Evolutionary conservation across 495 filamentous ascomycete species (phyloP).

Genomic region (Penicillium simplicissimum): DNA sequence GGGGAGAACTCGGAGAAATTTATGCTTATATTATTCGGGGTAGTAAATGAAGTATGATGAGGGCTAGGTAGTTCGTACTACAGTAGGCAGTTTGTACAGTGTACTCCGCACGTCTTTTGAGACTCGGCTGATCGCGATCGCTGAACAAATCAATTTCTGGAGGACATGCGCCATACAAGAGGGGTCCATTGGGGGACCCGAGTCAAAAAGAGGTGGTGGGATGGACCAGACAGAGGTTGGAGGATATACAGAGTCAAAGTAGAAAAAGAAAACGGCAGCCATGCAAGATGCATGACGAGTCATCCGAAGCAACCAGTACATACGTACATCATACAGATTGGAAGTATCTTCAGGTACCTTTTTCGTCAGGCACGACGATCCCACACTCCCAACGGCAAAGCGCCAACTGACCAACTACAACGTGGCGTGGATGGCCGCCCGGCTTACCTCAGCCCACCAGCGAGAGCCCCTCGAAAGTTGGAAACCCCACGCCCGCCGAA

Average conservation of each 20-base stretch:
- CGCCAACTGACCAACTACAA: not conserved
- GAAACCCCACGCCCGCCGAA: constrained; percentile 42
- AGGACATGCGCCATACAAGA: too few relatives aligned
- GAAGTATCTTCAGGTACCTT: not conserved
- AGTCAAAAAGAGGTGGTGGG: too few relatives aligned
- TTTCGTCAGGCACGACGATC: not conserved
- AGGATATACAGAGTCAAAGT: not conserved
- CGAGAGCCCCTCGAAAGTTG: constrained; percentile 20
- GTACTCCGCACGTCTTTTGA: too few relatives aligned
- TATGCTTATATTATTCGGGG: too few relatives aligned
- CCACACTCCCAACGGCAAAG: not conserved
- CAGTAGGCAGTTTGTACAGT: too few relatives aligned
- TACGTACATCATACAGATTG: too few relatives aligned
- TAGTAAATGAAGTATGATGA: too few relatives aligned
- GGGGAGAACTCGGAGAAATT: too few relatives aligned
- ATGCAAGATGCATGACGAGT: not conserved
- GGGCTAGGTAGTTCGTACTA: too few relatives aligned
- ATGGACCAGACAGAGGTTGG: not conserved
- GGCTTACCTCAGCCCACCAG: constrained; percentile 32
- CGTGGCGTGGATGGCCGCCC: not conserved
- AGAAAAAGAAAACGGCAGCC: not conserved
- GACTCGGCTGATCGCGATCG: too few relatives aligned
- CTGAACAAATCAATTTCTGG: too few relatives aligned
- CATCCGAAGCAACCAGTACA: not conserved
- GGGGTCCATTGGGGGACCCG: too few relatives aligned